Base-by-base conservation (phyloP, 768 basidiomycete genomes). In the Termitomyces heimii region DNA sequence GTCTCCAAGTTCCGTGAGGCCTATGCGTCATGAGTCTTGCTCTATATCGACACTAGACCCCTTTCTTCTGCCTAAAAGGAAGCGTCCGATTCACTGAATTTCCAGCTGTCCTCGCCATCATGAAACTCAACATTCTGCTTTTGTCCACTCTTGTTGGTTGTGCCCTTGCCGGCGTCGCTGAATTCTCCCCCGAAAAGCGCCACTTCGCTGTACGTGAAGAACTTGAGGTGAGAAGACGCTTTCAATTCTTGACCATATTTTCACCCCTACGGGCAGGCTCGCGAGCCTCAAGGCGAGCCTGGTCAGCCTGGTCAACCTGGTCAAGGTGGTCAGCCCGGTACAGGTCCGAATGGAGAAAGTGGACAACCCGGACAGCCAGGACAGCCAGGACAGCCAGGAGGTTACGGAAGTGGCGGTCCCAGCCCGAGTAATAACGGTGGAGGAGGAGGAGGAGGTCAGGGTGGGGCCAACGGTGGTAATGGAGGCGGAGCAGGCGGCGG, bases 331-430 rank as follows among this genome's bases (percentile, higher is more conserved):
- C 55, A 56, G 22, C 50, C 51, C 5, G 59, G 55, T 0, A 52
- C 46, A 28, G 50, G 55, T n/a, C 55, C 51, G 2, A 26, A 24
- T 20, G 50, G 53, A 8, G 50, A 57, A 26, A 24, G 35, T 2
- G 60, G 60, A n/a, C 60, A 58, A 47, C 56, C 56, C 16, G 60
- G 60, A 0, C 60, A 61, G 44, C 60, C 60, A 0, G 60, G 60
- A 3, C 53, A 54, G n/a, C 53, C 60, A 0, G 60, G 60, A 22
- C 59, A 57, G 22, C 59, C 59, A 7, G 59, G 59, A 1, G 59
- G 59, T 34, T 47, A 42, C 31, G 26, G 26, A 18, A 54, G 53
- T 2, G 58, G 53, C 4, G 53, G 47, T 3, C 46, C 42, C 13
- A 44, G 34, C n/a, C 49, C 47, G 10, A 45, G 48, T 24, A 58